Evolutionary conservation across 495 filamentous ascomycete genomes (phyloP), one percentile per base, ranked within the genome.

Genomic region (Geopyxis carbonaria): DNA sequence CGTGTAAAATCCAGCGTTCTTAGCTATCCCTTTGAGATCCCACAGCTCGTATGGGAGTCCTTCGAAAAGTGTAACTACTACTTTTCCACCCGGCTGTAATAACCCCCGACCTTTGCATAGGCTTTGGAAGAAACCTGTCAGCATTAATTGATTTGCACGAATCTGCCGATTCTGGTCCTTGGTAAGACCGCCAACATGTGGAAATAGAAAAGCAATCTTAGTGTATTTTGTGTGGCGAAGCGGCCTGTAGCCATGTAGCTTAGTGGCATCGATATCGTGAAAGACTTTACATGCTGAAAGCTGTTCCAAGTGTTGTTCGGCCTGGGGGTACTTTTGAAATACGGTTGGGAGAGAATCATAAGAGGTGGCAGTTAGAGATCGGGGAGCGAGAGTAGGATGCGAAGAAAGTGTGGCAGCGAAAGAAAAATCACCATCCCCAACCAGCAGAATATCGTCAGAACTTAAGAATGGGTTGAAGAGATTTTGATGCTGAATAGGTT

Each of bases 121-220:
- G 6, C 69, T 62, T 44, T 68, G 66, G 63, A 94, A 93, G 58
- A 92, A 92, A 4, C 63, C 66, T 7, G 91, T 80, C 2, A 94
- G 66, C 22, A 94, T 64, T 53, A 86, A 79, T 60, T 95, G 89
- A 55, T 97, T 95, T 47, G 75, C 68, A 23, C 89, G 73, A 9
- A 94, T 84, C 61, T 97, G 89, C 13, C 89, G 66, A 60, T 93
- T 92, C 34, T 93, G 81, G 60, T 97, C 89, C 31, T 73, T 95
- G 31, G 72, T 79, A 45, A 84, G 72, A 5, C 89, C 89, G 36
- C 89, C 89, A 2, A 92, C 77, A 59, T 97, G 89, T 32, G 89
- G 89, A 60, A 97, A 97, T 63, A 93, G 92, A 68, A 94, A 97
- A 33, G 83, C 68, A 34, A 94, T 74, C 24, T 70, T 61, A 55